Evolutionary conservation across 257 asterid genomes (phyloP), one percentile per base, ranked within the genome.

Genomic region (Misopates orontium): DNA sequence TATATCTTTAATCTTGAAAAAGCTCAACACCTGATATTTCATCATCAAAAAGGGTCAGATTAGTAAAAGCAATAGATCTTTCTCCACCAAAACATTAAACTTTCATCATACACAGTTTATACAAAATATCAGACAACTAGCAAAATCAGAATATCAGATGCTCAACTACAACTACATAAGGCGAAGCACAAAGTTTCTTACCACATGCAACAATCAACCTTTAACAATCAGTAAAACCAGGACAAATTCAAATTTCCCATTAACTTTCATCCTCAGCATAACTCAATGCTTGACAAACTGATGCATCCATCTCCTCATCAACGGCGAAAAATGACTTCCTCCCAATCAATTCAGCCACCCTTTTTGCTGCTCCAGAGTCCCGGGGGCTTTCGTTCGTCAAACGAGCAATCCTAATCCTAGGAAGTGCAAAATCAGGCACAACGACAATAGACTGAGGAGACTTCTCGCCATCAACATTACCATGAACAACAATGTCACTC

Each of bases 301-400:
- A 69, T 23, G 75, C 47, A 24, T 79, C 78, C 42, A 36, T 36
- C 42, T 71, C 87, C 7, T 80, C 88, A 60, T 74, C 85, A 60
- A 8, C 68, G 44, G 71, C 63, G 67, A 92, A 92, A 70, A 64
- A 81, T 0, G 91, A 72, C 53, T 78, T 89, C 84, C 70, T 85
- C 23, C 98, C 95, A 19, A 83, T 48, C 83, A 92, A 76, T 9
- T 89, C 97, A n/a, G 70, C 83, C 21, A 87, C 94, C 74, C 89
- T 90, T 75, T 87, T 92, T 0, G 94, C 96, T 10, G 97, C 90
- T 15, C 98, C 98, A 8, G 98, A 92, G 67, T 89, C 97, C 47
- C 98, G 71, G 0, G 97, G 97, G 61, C 90, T 89, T 42, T 83
- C 91, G 0, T 56, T 74, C 36, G 17, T n/a, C 61, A 79, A 59